These are phyloP conservation scores for Delitschia confertaspora DNA, from an alignment of 495 filamentous ascomycete genomes.

Conservation along the genomic window DNA sequence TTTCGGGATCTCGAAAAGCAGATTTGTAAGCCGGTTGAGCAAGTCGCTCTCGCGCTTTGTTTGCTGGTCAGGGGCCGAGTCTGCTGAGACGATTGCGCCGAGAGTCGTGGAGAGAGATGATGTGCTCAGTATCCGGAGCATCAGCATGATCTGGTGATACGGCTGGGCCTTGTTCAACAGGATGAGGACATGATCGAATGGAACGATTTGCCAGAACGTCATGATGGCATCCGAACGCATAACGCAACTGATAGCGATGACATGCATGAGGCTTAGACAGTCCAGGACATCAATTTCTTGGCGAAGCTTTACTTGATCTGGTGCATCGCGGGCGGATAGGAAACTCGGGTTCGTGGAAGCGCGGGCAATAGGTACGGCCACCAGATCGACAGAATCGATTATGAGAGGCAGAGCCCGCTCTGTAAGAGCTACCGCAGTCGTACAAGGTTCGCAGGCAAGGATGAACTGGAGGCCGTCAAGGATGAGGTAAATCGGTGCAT, in stretches of 20 bases:
- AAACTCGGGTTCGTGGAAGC: conserved; percentile 24
- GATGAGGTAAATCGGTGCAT: conserved; percentile 50
- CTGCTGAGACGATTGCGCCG: conserved; percentile 43
- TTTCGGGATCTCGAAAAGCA: conserved; percentile 50
- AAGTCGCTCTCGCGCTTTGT: conserved; percentile 51
- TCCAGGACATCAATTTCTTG: conserved; percentile 47
- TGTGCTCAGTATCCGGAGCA: conserved; percentile 49
- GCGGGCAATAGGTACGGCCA: conserved; percentile 28
- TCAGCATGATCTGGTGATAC: conserved; percentile 49
- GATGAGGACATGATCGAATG: conserved; percentile 55
- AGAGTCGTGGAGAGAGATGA: conserved; percentile 51
- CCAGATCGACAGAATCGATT: conserved; percentile 27
- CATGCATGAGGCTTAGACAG: conserved; percentile 49
- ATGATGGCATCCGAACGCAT: conserved; percentile 38
- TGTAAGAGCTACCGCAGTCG: conserved; percentile 42
- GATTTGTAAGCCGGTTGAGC: conserved; percentile 50
- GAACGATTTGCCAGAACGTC: conserved; percentile 52
- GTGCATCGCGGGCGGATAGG: conserved; percentile 48
- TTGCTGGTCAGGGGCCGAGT: conserved; percentile 32
- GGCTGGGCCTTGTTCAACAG: conserved; percentile 47
- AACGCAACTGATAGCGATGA: conserved; percentile 46
- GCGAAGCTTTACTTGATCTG: conserved; percentile 40
- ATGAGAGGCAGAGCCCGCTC: conserved; percentile 46
- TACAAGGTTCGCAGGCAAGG: conserved; percentile 42
- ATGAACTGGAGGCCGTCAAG: conserved; percentile 48